phyloP scores from a whole-genome alignment of 2,329 filamentous ascomycete species.

The Clonostachys rosea region DNA sequence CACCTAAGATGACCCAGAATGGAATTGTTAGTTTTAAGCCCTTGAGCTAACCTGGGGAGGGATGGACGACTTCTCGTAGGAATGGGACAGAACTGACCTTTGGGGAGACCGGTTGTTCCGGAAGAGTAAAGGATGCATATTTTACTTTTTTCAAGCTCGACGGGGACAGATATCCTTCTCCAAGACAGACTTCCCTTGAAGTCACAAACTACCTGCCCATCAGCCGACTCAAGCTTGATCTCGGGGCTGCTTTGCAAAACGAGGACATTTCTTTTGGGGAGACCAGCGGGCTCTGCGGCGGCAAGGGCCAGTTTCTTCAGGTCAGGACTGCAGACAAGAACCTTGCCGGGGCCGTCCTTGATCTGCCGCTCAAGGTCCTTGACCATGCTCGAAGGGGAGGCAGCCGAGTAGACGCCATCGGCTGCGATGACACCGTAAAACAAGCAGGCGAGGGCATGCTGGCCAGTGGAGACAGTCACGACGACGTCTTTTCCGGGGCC shows the following conservation, averaged over 20 bases:
- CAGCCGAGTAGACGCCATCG: conserved; percentile 54
- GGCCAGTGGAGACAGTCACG: conserved; percentile 50
- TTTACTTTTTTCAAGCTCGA: conserved; percentile 31
- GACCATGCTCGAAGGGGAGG: conserved; percentile 42
- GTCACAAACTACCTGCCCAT: conserved; percentile 13
- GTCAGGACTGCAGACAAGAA: conserved; percentile 41
- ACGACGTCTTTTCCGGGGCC: conserved; percentile 48
- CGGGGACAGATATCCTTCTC: conserved; percentile 44
- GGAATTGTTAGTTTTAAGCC: background rate
- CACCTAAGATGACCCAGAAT: conserved; percentile 13
- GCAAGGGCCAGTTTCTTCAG: conserved; percentile 38
- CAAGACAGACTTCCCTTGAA: conserved; percentile 39
- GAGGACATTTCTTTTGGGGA: conserved; percentile 41
- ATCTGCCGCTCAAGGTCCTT: conserved; percentile 44
- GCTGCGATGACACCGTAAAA: conserved; percentile 55
- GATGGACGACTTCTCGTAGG: background rate
- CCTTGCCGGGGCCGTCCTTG: conserved; percentile 25
- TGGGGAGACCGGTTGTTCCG: conserved; percentile 42
- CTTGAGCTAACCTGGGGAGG: background rate
- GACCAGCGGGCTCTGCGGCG: conserved; percentile 39
- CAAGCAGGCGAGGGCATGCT: conserved; percentile 46
- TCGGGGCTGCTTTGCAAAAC: conserved; percentile 35
- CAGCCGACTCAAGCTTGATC: conserved; percentile 15
- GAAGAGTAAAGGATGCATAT: conserved; percentile 42
- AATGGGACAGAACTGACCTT: conserved; percentile 17